A percentile compares a stretch with the other conserved stretches of the same genome.
Conservation (phyloP, 176 grass and related monocot genomes). For the Aegilops speltoides region DNA sequence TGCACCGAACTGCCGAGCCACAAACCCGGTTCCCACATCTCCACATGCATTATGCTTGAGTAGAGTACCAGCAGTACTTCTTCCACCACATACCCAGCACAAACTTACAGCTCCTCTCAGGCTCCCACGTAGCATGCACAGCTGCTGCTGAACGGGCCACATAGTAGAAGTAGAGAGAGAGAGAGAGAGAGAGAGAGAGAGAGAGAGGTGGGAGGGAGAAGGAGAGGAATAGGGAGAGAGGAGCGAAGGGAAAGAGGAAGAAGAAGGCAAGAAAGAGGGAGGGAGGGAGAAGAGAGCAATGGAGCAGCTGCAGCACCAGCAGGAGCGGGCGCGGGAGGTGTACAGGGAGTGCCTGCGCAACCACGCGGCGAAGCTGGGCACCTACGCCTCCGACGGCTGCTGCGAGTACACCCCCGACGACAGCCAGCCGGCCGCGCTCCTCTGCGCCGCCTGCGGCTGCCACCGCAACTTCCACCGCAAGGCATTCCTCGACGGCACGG, state of each 20-base stretch:
- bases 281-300: not conserved
- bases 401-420: conserved; percentile 89
- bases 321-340: conserved; percentile 54
- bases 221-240: not conserved
- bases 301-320: conserved; percentile 51
- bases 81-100: not conserved
- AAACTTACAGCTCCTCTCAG: conserved; percentile 23
- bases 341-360: conserved; percentile 93
- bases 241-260: not conserved
- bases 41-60: not conserved
- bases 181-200: conserved; percentile 1
- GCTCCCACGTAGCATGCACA: conserved; percentile 33
- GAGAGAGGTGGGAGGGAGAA: not conserved
- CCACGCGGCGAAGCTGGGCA: conserved; percentile 87
- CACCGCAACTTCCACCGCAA: conserved; percentile 92
- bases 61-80: not conserved
- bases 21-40: not conserved
- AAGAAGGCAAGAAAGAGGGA: not conserved
- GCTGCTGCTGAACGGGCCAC: conserved; percentile 30
- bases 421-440: conserved; percentile 35
- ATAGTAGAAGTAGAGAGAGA: conserved; percentile 7
- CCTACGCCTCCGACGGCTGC: conserved; percentile 86
- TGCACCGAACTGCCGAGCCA: conserved; percentile 40
- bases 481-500: conserved; percentile 48
- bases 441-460: conserved; percentile 79